phyloP scores from a whole-genome alignment of 73 alveolate species.

The Loxodes magnus region DNA sequence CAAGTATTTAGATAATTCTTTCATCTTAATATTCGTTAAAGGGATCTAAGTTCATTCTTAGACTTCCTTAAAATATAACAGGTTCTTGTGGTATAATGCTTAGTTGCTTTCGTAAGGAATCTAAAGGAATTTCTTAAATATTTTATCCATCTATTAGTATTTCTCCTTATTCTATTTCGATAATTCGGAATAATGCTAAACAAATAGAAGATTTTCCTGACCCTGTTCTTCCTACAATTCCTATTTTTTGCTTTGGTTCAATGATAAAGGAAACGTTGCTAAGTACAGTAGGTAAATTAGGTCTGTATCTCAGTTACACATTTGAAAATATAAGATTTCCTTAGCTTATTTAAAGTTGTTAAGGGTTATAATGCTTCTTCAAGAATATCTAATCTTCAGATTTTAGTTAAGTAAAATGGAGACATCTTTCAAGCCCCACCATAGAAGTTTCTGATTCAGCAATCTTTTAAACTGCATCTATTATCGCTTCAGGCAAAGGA shows the following conservation, averaged over 20 bases:
- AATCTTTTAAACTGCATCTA: not conserved
- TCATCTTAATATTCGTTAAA: conserved; percentile 26
- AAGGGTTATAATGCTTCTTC: not conserved
- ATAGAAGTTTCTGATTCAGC: not conserved
- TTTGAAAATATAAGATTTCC: not conserved
- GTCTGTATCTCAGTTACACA: conserved; percentile 31
- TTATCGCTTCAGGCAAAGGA: not conserved
- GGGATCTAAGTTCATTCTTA: conserved; percentile 53
- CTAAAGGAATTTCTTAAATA: conserved; percentile 21
- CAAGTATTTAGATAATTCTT: conserved; percentile 32
- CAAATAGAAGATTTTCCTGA: conserved; percentile 67
- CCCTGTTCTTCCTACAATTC: conserved; percentile 81
- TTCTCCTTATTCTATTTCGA: conserved; percentile 43
- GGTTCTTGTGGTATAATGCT: conserved; percentile 43
- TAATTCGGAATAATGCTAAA: conserved; percentile 62
- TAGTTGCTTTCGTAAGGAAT: conserved; percentile 24
- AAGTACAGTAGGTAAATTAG: conserved; percentile 25
- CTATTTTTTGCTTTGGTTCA: conserved; percentile 38
- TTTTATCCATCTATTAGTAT: conserved; percentile 31
- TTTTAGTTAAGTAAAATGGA: not conserved
- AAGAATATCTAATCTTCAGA: not conserved
- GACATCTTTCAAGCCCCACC: not conserved
- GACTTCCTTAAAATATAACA: conserved; percentile 29
- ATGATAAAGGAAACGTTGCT: conserved; percentile 31
- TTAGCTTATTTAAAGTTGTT: not conserved